A percentile compares a stretch with the other conserved stretches of the same genome.
These are phyloP conservation scores for Diplodia seriata DNA, from an alignment of 2,329 filamentous ascomycete genomes.

Conservation along the genomic window DNA sequence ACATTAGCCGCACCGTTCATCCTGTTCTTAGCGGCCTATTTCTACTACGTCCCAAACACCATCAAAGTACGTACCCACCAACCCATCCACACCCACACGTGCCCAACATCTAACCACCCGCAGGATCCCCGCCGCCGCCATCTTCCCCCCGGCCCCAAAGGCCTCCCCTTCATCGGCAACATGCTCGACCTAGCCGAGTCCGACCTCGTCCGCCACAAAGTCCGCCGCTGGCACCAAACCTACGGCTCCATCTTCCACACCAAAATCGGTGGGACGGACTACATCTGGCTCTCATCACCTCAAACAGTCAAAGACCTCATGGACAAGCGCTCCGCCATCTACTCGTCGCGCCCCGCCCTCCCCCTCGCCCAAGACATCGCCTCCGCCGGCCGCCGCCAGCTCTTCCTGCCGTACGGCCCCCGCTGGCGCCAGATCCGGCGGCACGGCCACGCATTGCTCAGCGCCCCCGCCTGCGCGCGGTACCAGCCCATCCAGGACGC, in stretches of 20 bases:
- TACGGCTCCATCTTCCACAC: conserved; percentile 57
- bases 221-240: conserved; percentile 47
- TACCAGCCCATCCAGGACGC: conserved; percentile 56
- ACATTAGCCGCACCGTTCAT: conserved; percentile 36
- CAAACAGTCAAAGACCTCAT: conserved; percentile 55
- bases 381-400: conserved; percentile 50
- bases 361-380: conserved; percentile 51
- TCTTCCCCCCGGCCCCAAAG: conserved; percentile 50
- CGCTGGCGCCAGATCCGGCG: conserved; percentile 51
- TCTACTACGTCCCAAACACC: conserved; percentile 42
- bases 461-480: conserved; percentile 46
- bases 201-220: conserved; percentile 44
- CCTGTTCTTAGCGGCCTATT: conserved; percentile 39
- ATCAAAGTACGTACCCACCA: conserved; percentile 38
- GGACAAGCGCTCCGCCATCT: conserved; percentile 49
- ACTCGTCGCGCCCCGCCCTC: conserved; percentile 48
- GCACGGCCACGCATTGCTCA: conserved; percentile 49
- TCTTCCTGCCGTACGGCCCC: conserved; percentile 51
- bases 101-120: neutral
- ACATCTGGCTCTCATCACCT: conserved; percentile 55
- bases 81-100: neutral
- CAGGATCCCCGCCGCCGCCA: conserved; percentile 44
- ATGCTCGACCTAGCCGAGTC: conserved; percentile 48
- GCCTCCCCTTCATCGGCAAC: conserved; percentile 51
- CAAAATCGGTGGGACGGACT: conserved; percentile 54